Conservation (phyloP, 495 filamentous ascomycete species). For the Xylaria cubensis region DNA sequence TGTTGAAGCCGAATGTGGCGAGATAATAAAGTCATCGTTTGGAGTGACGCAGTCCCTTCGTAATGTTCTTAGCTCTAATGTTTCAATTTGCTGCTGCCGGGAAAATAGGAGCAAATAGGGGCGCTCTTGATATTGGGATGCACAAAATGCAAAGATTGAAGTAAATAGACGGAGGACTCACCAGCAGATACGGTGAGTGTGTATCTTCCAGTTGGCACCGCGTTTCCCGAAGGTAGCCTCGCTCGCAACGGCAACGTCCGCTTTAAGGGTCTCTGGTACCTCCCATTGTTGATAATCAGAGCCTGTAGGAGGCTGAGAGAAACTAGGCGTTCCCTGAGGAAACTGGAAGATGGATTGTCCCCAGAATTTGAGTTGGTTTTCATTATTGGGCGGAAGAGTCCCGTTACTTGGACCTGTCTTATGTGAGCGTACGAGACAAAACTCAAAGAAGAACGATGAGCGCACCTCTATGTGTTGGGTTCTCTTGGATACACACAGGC, state of each 20-base stretch:
- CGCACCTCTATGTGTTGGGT: constrained; percentile 32
- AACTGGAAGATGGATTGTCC: constrained; percentile 60
- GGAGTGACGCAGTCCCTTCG: constrained; percentile 49
- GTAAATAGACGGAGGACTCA: constrained; percentile 18
- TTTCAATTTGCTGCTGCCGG: not conserved
- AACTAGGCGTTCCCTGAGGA: constrained; percentile 49
- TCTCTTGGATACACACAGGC: constrained; percentile 47
- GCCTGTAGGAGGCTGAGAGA: constrained; percentile 58
- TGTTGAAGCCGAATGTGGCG: constrained; percentile 56
- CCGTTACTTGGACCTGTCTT: constrained; percentile 39
- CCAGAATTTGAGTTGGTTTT: constrained; percentile 60
- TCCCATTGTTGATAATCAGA: constrained; percentile 56
- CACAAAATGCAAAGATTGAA: not conserved
- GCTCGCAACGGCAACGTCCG: constrained; percentile 38
- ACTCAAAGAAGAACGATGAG: not conserved
- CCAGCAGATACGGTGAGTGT: constrained; percentile 48
- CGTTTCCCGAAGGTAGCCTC: constrained; percentile 35
- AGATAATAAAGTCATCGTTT: constrained; percentile 64
- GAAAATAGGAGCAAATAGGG: not conserved
- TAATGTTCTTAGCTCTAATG: not conserved
- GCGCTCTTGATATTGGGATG: not conserved
- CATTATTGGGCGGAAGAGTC: constrained; percentile 43
- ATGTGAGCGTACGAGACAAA: not conserved
- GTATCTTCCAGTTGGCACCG: constrained; percentile 30
- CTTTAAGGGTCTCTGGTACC: constrained; percentile 44